Conservation (phyloP, 2,329 filamentous ascomycete species). For the Pseudogymnoascus sp. region DNA sequence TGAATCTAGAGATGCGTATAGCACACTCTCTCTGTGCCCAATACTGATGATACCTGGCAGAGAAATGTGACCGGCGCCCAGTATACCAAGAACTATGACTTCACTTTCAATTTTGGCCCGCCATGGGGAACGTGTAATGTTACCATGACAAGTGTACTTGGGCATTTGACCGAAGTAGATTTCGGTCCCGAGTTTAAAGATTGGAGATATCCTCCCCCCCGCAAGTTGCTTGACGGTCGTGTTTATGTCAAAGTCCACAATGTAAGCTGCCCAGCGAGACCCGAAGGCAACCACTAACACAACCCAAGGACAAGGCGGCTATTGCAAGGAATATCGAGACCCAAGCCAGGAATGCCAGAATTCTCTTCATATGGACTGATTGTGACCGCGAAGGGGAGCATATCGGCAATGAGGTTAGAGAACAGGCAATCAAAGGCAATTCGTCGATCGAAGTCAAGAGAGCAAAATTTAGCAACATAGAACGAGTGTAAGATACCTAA, state of each 20-base stretch:
- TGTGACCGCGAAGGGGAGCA: conserved; percentile 97
- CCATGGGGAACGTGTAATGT: conserved; percentile 77
- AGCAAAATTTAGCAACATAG: conserved; percentile 92
- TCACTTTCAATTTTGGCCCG: conserved; percentile 77
- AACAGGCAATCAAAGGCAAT: conserved; percentile 71
- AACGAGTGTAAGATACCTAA: conserved; percentile 60
- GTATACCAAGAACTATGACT: conserved; percentile 92
- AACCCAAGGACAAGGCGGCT: conserved; percentile 60
- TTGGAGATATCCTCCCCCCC: conserved; percentile 76
- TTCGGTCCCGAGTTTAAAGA: conserved; percentile 68
- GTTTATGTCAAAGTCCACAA: conserved; percentile 62
- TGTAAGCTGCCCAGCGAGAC: conserved; percentile 36
- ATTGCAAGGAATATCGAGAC: conserved; percentile 80
- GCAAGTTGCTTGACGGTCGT: conserved; percentile 71
- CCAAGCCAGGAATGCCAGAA: conserved; percentile 64
- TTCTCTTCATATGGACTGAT: conserved; percentile 96
- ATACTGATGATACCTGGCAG: conserved; percentile 16
- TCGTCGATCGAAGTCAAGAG: conserved; percentile 69
- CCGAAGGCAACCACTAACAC: conserved; percentile 3
- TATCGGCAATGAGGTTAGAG: conserved; percentile 84
- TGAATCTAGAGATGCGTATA: background rate
- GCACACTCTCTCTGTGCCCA: background rate
- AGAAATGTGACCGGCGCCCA: conserved; percentile 31
- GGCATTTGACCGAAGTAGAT: conserved; percentile 76
- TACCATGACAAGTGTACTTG: conserved; percentile 88